Percentiles rank a stretch among this genome's conserved stretches.
These are phyloP conservation scores for Penicillium occitanis DNA, from an alignment of 2,329 filamentous ascomycete genomes.

Conservation along the genomic window DNA sequence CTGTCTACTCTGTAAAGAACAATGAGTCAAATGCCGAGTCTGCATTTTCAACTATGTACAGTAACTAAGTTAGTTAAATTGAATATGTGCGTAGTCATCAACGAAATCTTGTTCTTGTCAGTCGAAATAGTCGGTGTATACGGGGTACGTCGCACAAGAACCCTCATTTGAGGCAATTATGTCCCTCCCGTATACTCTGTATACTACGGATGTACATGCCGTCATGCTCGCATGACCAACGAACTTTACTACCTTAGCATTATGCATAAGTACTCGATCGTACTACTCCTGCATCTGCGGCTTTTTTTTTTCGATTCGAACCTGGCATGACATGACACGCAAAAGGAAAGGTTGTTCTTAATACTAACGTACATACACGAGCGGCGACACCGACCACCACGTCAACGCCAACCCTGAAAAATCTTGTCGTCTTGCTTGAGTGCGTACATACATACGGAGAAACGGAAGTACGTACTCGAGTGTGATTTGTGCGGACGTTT, in stretches of 20 bases:
- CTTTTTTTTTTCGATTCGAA: background rate
- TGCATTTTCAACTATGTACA: background rate
- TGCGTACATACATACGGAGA: too few relatives aligned
- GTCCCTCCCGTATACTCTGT: background rate
- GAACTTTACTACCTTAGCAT: background rate
- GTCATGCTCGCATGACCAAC: constrained; percentile 5
- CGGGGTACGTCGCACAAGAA: background rate
- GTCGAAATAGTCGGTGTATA: background rate
- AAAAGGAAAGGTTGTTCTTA: background rate
- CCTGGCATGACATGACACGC: background rate
- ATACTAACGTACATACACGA: background rate
- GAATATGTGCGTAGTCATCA: background rate
- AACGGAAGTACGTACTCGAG: background rate
- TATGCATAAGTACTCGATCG: constrained; percentile 1
- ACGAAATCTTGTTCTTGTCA: background rate
- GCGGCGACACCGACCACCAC: background rate
- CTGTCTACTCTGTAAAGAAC: too few relatives aligned
- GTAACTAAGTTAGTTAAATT: background rate
- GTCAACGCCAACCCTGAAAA: background rate
- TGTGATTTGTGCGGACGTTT: background rate
- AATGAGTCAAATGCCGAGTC: background rate
- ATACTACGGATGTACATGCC: background rate
- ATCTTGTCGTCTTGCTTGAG: background rate
- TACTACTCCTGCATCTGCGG: background rate
- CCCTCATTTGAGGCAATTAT: background rate